phyloP scores from a whole-genome alignment of 2,329 filamentous ascomycete species.

The Ophiostoma himal-ulmi region DNA sequence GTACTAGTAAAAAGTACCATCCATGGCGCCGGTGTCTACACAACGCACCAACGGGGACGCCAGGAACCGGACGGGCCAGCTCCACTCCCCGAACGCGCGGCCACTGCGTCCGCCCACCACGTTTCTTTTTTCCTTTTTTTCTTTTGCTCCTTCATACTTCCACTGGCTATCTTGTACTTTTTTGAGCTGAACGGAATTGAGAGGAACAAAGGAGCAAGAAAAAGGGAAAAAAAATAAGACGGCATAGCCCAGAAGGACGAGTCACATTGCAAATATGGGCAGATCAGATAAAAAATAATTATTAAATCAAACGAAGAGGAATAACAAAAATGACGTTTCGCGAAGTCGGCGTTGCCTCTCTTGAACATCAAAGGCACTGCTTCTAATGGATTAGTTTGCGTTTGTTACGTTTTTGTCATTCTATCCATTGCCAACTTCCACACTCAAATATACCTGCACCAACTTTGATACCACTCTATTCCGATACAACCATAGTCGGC shows the following conservation, averaged over 20 bases:
- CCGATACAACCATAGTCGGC: background rate
- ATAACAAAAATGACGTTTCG: background rate
- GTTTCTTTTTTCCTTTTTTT: background rate
- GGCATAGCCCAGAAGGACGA: background rate
- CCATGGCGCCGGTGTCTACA: background rate
- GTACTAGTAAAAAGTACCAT: conserved; percentile 4
- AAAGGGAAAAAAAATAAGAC: background rate
- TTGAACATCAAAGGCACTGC: background rate
- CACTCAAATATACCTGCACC: background rate
- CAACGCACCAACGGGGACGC: conserved; percentile 1
- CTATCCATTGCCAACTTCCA: background rate
- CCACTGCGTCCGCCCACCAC: conserved; percentile 10
- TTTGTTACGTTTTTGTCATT: background rate
- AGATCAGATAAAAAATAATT: background rate
- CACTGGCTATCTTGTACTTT: background rate
- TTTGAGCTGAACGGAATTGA: background rate
- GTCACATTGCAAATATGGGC: background rate
- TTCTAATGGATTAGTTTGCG: background rate
- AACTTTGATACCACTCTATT: background rate
- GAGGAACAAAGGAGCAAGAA: background rate
- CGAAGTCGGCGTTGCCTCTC: background rate
- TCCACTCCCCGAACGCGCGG: conserved; percentile 12
- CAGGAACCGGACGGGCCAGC: background rate
- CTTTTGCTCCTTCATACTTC: background rate
- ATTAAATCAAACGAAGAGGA: background rate